These are phyloP conservation scores for Globisporangium paroecandrum DNA, from an alignment of 352 stramenopile species.

Conservation along the genomic window DNA sequence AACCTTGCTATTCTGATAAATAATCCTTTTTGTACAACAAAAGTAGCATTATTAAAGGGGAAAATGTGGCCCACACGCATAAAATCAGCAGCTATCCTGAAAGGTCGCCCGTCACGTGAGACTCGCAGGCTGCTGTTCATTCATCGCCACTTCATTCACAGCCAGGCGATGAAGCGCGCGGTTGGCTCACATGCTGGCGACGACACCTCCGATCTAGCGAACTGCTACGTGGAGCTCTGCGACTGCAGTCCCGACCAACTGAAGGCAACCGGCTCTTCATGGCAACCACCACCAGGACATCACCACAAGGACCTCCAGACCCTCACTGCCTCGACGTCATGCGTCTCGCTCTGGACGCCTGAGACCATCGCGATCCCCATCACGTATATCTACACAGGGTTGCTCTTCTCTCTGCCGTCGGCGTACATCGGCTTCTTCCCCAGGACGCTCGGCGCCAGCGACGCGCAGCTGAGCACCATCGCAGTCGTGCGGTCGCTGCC, in stretches of 20 bases:
- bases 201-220: not conserved
- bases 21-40: not conserved
- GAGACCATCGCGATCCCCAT: slow-evolving; percentile 65
- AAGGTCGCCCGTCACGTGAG: not conserved
- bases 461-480: slow-evolving; percentile 74
- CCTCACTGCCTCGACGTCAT: not conserved
- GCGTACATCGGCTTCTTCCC: slow-evolving; percentile 80
- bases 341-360: slow-evolving; percentile 44
- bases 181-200: not conserved
- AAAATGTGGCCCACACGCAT: not conserved
- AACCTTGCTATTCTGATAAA: no score
- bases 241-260: not conserved
- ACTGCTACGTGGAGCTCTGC: slow-evolving; percentile 1
- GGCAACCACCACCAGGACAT: not conserved
- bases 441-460: slow-evolving; percentile 47
- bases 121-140: not conserved
- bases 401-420: slow-evolving; percentile 64
- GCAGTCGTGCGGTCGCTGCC: slow-evolving; percentile 61
- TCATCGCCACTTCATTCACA: not conserved
- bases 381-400: slow-evolving; percentile 73
- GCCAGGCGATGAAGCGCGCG: slow-evolving; percentile 11
- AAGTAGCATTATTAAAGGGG: not conserved
- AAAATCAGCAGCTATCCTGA: not conserved
- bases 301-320: not conserved
- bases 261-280: not conserved